Evolutionary conservation across 768 basidiomycete genomes (phyloP).

Genomic region (Psilocybe cubensis): DNA sequence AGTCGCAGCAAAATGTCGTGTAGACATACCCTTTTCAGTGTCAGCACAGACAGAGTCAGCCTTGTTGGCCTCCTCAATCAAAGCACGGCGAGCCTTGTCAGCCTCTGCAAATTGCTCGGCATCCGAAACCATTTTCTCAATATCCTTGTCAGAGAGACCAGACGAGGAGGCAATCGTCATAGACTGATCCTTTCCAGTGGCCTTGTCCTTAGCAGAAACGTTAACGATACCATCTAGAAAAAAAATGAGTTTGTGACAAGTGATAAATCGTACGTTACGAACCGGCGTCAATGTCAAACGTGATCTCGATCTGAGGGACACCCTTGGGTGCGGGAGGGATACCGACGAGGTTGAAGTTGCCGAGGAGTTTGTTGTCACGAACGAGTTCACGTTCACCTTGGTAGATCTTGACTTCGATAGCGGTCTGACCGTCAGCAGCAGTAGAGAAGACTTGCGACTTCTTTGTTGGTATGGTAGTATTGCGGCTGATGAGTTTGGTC

Average conservation of each 20-base stretch:
- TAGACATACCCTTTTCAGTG: conserved; percentile 89
- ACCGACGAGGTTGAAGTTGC: conserved; percentile 99
- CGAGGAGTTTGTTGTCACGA: conserved; percentile 96
- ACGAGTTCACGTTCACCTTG: conserved; percentile 99
- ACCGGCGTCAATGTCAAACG: conserved; percentile 97
- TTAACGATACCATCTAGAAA: conserved; percentile 90
- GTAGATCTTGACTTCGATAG: conserved; percentile 99
- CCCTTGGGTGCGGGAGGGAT: conserved; percentile 89
- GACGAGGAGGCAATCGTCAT: conserved; percentile 99
- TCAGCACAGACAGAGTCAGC: conserved; percentile 93
- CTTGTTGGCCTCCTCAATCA: conserved; percentile 97
- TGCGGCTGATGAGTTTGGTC: conserved; percentile 97
- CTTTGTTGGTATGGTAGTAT: conserved; percentile 99
- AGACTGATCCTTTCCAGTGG: conserved; percentile 87
- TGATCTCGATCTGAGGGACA: conserved; percentile 86
- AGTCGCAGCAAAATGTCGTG: background rate
- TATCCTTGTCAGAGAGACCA: conserved; percentile 94
- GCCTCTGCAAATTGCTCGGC: conserved; percentile 93
- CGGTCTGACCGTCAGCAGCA: conserved; percentile 98
- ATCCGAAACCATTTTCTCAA: conserved; percentile 95
- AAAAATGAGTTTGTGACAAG: background rate
- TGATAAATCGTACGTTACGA: conserved; percentile 22
- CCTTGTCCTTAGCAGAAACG: conserved; percentile 95
- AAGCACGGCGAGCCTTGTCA: conserved; percentile 83
- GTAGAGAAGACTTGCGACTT: conserved; percentile 99